Base-by-base conservation (phyloP, 768 basidiomycete genomes). In the Macrolepiota albuminosa region DNA sequence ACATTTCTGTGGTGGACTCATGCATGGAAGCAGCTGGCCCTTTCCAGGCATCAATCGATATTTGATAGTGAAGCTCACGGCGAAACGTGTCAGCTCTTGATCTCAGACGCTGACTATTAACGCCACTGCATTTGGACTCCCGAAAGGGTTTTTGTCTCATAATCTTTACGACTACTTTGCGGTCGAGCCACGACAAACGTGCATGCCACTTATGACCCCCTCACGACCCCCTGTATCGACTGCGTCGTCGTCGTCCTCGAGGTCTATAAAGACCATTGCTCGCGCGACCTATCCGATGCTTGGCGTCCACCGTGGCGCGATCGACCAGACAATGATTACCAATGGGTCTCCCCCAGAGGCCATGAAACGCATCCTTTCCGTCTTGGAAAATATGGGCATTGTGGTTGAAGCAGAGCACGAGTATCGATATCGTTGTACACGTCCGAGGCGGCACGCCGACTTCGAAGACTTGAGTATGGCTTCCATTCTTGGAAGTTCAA, bases 291-390 rank as follows among this genome's bases (percentile, higher is more conserved):
- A 62, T 13, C 62, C 57, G 11, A 45, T 56, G 24, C 66, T 74
- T 18, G 69, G 65, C 9, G 64, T 75, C 51, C 95, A 98, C 67
- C 87, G 89, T 59, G 95, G 95, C 61, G 88, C 95, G 1, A 89
- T 96, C 56, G 95, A 98, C 72, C 86, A 88, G 64, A 84, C 84
- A 11, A 93, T 86, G 31, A 81, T 96, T 61, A 95, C 95, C 24
- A 88, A 83, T 0, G 79, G 83, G 9, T 76, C 84, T 6, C 94
- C 95, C 10, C 76, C 81, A 0, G 84, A 85, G 54, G 91, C 95
- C 9, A 91, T 98, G 78, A 78, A 78, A 61, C 85, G 88, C 60
- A 79, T 97, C 43, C 80, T 81, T 63, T 75, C 77, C 18, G 86
- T 91, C 2, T 77, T 98, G 48, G 76, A 82, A 56, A 80, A 78